Conservation (phyloP, 2,329 filamentous ascomycete genomes). For the Alternaria hordeiaustralica region DNA sequence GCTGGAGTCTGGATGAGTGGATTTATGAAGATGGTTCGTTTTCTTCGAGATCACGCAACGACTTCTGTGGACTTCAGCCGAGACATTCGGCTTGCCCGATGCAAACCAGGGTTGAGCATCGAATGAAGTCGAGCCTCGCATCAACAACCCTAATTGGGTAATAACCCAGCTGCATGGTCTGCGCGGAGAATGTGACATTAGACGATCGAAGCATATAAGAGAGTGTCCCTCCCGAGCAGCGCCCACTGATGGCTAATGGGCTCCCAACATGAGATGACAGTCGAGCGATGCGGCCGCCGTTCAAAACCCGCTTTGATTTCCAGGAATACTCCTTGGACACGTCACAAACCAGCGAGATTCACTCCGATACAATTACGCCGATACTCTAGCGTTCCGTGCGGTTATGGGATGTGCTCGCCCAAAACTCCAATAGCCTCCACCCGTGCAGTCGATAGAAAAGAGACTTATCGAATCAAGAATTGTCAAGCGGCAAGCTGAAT, state of each 20-base stretch:
- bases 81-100: neutral
- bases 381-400: neutral
- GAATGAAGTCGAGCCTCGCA: neutral
- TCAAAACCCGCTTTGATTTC: neutral
- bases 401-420: neutral
- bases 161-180: neutral
- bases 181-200: neutral
- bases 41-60: neutral
- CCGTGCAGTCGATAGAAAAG: neutral
- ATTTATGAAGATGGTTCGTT: neutral
- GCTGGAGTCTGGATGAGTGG: constrained; percentile 44
- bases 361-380: neutral
- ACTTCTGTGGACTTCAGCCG: neutral
- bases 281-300: neutral
- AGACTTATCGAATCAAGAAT: too few species aligned
- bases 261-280: too few species aligned
- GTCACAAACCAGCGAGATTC: neutral
- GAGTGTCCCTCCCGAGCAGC: neutral
- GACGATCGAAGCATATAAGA: neutral
- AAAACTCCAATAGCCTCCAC: neutral
- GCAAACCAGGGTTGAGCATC: neutral
- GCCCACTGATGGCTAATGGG: neutral
- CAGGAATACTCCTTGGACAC: neutral
- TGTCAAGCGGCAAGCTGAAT: neutral
- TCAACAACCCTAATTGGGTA: neutral